Evolutionary conservation across 78 protist genomes (phyloP).

Genomic region (Anaeramoeba ignava): DNA sequence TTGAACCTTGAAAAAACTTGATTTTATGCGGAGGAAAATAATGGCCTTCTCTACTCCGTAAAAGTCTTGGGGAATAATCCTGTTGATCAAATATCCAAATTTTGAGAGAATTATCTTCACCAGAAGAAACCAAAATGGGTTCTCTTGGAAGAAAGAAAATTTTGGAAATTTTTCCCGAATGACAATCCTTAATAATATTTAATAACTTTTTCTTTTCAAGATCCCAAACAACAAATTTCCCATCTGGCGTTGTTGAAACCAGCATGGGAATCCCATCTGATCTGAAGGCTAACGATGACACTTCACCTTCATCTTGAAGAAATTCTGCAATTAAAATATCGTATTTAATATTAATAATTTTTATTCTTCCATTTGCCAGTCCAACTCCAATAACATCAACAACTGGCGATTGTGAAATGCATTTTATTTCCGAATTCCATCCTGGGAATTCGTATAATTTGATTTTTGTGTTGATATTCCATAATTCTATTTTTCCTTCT

Average conservation of each 20-base stretch:
- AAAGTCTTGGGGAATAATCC: neutral
- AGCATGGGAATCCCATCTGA: neutral
- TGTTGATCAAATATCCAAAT: neutral
- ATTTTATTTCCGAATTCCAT: neutral
- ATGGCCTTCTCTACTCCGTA: neutral
- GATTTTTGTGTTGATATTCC: neutral
- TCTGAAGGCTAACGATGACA: neutral
- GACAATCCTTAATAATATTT: neutral
- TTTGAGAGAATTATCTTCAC: neutral
- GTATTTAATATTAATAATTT: neutral
- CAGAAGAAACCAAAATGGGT: neutral
- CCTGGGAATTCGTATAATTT: neutral
- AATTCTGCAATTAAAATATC: neutral
- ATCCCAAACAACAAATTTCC: neutral
- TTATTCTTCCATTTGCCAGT: neutral
- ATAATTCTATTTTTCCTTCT: neutral
- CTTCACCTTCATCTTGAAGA: neutral
- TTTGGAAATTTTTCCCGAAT: neutral
- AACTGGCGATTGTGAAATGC: neutral
- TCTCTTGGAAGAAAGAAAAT: neutral
- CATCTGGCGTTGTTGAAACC: neutral
- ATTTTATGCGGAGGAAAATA: neutral
- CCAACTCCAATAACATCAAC: neutral
- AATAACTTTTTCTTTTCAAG: neutral
- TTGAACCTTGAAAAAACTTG: neutral